phyloP scores from a whole-genome alignment of 179 eudicot genomes.

The Spergularia azorica region DNA sequence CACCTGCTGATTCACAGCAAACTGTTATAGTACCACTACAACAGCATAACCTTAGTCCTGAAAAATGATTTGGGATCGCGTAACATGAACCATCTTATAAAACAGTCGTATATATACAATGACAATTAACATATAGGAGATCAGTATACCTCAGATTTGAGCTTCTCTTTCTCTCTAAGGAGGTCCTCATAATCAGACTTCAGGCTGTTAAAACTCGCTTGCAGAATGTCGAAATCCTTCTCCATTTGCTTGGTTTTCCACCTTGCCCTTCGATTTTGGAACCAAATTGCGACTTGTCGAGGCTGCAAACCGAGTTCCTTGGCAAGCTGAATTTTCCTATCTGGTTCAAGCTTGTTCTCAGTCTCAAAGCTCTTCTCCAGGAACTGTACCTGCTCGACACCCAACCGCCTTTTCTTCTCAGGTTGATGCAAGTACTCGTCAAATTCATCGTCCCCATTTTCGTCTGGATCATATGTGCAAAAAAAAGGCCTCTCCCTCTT shows the following conservation, averaged over 20 bases:
- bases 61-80: no score
- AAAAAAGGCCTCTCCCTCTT: slow-evolving; percentile 55
- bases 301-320: slow-evolving; percentile 86
- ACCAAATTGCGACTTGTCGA: slow-evolving; percentile 85
- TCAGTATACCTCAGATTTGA: slow-evolving; percentile 56
- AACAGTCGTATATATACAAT: no score
- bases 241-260: slow-evolving; percentile 80
- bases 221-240: slow-evolving; percentile 59
- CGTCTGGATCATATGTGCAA: slow-evolving; percentile 55
- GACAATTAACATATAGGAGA: no score
- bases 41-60: no score
- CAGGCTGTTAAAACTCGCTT: slow-evolving; percentile 51
- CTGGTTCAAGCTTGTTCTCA: slow-evolving; percentile 83
- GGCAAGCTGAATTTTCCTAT: slow-evolving; percentile 72
- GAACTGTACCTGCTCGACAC: slow-evolving; percentile 64
- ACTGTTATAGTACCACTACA: background rate
- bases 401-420: slow-evolving; percentile 79
- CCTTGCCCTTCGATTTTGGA: slow-evolving; percentile 84
- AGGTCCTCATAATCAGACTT: slow-evolving; percentile 64
- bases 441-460: slow-evolving; percentile 58
- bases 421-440: slow-evolving; percentile 70
- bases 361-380: slow-evolving; percentile 67
- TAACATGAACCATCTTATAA: no score
- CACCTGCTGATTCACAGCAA: slow-evolving; percentile 41
- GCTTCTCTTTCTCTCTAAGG: slow-evolving; percentile 61